Conservation (phyloP, 345 rosid species). For the Sonneratia caseolaris region DNA sequence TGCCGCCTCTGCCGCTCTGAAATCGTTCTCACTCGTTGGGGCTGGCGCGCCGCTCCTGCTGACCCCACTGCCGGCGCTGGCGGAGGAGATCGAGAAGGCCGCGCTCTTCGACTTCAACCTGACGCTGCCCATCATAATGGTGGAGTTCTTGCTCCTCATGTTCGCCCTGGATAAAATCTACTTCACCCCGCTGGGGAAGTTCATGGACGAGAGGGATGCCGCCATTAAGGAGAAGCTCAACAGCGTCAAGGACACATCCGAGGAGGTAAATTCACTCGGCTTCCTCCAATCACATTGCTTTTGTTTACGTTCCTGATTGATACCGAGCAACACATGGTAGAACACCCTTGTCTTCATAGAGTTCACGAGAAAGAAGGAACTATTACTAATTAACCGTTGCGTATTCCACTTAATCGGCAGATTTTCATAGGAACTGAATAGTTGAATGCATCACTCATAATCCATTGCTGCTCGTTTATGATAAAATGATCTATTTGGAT, state of each 20-base stretch:
- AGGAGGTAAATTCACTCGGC: conserved; percentile 19
- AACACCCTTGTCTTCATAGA: neutral
- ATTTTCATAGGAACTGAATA: neutral
- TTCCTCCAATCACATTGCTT: neutral
- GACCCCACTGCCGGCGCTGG: conserved; percentile 42
- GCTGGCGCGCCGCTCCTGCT: conserved; percentile 36
- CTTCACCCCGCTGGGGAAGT: conserved; percentile 74
- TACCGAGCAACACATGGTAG: neutral
- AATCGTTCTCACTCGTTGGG: conserved; percentile 55
- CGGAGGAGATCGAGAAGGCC: conserved; percentile 76
- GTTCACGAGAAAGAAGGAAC: neutral
- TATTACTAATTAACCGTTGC: neutral
- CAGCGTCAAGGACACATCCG: conserved; percentile 68
- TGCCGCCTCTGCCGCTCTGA: conserved; percentile 29
- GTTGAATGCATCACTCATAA: neutral
- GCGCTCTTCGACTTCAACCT: conserved; percentile 90
- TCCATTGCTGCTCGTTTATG: neutral
- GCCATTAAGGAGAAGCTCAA: conserved; percentile 68
- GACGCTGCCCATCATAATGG: conserved; percentile 81
- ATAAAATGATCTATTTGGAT: neutral
- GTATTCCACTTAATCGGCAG: neutral
- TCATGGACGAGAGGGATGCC: conserved; percentile 79
- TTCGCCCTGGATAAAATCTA: conserved; percentile 73
- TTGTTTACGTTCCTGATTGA: neutral
- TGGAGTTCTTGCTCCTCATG: conserved; percentile 73